Conservation (phyloP, 1,284 basidiomycete species). For the Sphagnurus paluster region DNA sequence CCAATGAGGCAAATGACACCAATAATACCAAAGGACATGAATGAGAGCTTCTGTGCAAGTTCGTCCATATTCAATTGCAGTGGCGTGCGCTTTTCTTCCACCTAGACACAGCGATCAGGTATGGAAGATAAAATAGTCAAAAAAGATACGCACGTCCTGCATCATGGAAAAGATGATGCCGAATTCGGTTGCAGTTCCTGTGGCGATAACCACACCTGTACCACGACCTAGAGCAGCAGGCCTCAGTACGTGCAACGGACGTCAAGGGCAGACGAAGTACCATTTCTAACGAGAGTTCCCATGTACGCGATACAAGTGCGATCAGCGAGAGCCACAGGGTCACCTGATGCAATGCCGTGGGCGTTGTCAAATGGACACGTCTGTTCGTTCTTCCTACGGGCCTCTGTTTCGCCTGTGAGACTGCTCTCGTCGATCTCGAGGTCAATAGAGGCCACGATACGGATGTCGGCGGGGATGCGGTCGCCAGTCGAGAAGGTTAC, state of each 20-base stretch:
- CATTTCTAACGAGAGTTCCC: slow-evolving; percentile 95
- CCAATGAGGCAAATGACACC: slow-evolving; percentile 93
- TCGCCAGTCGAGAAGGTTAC: slow-evolving; percentile 92
- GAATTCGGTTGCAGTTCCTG: slow-evolving; percentile 89
- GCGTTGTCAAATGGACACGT: slow-evolving; percentile 42
- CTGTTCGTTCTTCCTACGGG: slow-evolving; percentile 70
- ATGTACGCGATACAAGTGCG: slow-evolving; percentile 92
- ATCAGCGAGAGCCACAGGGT: slow-evolving; percentile 79
- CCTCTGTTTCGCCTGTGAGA: slow-evolving; percentile 90
- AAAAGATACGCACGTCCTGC: slow-evolving; percentile 73
- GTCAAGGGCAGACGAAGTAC: slow-evolving; percentile 37
- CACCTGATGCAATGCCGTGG: slow-evolving; percentile 26
- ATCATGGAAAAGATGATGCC: slow-evolving; percentile 98
- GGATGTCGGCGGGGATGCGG: slow-evolving; percentile 91
- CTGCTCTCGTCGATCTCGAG: slow-evolving; percentile 96
- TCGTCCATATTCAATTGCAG: slow-evolving; percentile 97
- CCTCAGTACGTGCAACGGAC: slow-evolving; percentile 9
- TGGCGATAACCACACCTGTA: slow-evolving; percentile 87
- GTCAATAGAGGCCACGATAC: slow-evolving; percentile 76
- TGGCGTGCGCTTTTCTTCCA: slow-evolving; percentile 92
- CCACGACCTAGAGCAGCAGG: slow-evolving; percentile 62
- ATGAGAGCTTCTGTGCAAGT: slow-evolving; percentile 88
- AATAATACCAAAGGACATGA: slow-evolving; percentile 91
- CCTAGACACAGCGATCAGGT: slow-evolving; percentile 39
- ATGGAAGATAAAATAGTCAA: background rate